These are phyloP conservation scores for Rhodotorula kratochvilovae DNA, from an alignment of 768 basidiomycete species.

Conservation along the genomic window DNA sequence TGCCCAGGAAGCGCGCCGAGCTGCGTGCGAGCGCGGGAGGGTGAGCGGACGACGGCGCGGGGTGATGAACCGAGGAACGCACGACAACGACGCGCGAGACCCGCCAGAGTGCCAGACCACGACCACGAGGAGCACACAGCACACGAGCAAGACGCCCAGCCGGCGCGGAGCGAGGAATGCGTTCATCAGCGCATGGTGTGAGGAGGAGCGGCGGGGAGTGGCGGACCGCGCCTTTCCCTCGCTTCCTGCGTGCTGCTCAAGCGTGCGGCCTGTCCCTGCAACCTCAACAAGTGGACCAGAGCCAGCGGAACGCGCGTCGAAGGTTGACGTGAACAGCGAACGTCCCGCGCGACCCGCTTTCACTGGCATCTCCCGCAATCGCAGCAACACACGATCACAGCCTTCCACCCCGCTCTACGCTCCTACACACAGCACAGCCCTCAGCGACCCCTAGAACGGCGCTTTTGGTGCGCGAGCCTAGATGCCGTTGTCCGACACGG, in stretches of 20 bases:
- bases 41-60: background rate
- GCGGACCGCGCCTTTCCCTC: too few relatives aligned
- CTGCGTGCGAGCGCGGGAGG: background rate
- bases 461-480: background rate
- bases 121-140: background rate
- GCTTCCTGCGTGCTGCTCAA: too few relatives aligned
- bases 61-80: background rate
- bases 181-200: background rate
- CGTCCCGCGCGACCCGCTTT: too few relatives aligned
- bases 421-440: background rate
- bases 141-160: background rate
- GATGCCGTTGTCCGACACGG: constrained; percentile 18
- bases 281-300: too few relatives aligned
- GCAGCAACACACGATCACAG: too few relatives aligned
- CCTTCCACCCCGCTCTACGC: too few relatives aligned
- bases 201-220: background rate
- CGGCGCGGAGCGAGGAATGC: background rate
- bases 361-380: too few relatives aligned
- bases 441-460: too few relatives aligned
- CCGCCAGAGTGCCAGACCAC: background rate
- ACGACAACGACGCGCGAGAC: background rate
- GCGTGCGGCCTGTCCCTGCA: too few relatives aligned
- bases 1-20: background rate
- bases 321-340: too few relatives aligned
- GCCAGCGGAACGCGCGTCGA: too few relatives aligned